Evolutionary conservation across 176 grass and related monocot species (phyloP).

Genomic region (bread wheat (Triticum aestivum)): IWGSC_CS_RefSeq_v2.1 NC_057797.1:762087274-762087773

Average conservation of each 20-base stretch:
- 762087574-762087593: slow-evolving; percentile 42
- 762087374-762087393: slow-evolving; percentile 35
- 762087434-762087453: slow-evolving; percentile 47
- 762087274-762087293: slow-evolving; percentile 39
- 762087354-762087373: slow-evolving; percentile 50
- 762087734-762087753: neutral
- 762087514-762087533: slow-evolving; percentile 35
- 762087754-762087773: neutral
- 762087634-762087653: neutral
- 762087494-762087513: slow-evolving; percentile 33
- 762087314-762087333: slow-evolving; percentile 20
- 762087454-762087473: slow-evolving; percentile 45
- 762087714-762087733: neutral
- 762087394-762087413: slow-evolving; percentile 32
- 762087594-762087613: slow-evolving; percentile 34
- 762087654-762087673: slow-evolving; percentile 17
- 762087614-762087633: slow-evolving; percentile 12
- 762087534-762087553: slow-evolving; percentile 16
- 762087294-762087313: slow-evolving; percentile 54
- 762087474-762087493: slow-evolving; percentile 59
- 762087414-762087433: slow-evolving; percentile 37
- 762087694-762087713: neutral
- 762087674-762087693: neutral
- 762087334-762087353: neutral
- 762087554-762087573: slow-evolving; percentile 35